A percentile compares a stretch with the other conserved stretches of the same genome.
Evolutionary conservation across 345 rosid species (phyloP).

Genomic region (Eucalyptus globulus): DNA sequence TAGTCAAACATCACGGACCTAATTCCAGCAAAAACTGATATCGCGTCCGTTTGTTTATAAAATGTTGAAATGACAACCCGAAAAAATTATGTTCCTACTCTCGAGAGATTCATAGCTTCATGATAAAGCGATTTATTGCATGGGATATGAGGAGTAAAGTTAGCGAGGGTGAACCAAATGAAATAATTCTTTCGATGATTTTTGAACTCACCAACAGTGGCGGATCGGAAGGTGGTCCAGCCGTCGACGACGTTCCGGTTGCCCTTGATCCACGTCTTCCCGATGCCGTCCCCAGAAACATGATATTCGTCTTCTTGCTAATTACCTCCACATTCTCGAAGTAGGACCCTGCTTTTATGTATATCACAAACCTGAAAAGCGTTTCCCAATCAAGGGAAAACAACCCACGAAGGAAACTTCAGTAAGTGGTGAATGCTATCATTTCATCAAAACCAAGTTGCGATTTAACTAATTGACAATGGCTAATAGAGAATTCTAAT

Average conservation of each 20-base stretch:
- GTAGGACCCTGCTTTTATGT: constrained; percentile 64
- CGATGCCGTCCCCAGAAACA: constrained; percentile 83
- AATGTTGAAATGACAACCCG: not conserved
- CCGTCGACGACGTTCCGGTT: constrained; percentile 46
- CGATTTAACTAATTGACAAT: not conserved
- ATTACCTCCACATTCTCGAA: constrained; percentile 67
- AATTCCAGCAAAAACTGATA: not conserved
- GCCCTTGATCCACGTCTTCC: constrained; percentile 58
- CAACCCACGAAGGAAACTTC: not conserved
- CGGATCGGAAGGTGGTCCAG: constrained; percentile 76
- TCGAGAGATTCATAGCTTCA: not conserved
- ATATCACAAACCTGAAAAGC: constrained; percentile 54
- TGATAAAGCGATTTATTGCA: not conserved
- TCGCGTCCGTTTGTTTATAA: not conserved
- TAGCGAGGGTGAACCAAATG: not conserved
- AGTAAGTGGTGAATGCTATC: not conserved
- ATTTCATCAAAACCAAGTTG: not conserved
- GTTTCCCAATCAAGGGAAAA: not conserved
- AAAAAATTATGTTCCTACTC: not conserved
- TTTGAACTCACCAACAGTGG: constrained; percentile 67
- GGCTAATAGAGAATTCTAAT: not conserved
- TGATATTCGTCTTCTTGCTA: constrained; percentile 38
- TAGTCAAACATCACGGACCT: not conserved
- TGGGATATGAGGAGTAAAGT: not conserved
- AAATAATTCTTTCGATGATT: not conserved